Conservation (phyloP, 2,329 filamentous ascomycete genomes). For the Colletotrichum limetticola region DNA sequence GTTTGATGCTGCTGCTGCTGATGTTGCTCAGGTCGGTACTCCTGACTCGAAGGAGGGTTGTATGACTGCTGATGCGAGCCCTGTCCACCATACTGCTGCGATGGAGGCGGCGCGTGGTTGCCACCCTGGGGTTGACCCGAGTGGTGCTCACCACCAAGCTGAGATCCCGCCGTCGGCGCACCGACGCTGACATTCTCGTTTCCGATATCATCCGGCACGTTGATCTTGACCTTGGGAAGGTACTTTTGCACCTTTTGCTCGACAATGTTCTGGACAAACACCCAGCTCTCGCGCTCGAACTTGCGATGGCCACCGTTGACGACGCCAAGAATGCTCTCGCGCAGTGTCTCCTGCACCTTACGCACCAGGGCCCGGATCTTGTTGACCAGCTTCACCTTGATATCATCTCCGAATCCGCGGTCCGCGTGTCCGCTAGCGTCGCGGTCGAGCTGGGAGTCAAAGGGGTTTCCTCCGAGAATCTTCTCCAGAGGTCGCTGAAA, state of each 20-base stretch:
- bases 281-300: conserved; percentile 57
- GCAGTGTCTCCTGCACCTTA: conserved; percentile 57
- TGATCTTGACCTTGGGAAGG: conserved; percentile 56
- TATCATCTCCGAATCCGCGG: conserved; percentile 54
- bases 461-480: conserved; percentile 58
- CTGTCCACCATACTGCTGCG: conserved; percentile 36
- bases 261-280: conserved; percentile 57
- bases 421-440: conserved; percentile 43
- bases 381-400: conserved; percentile 54
- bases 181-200: conserved; percentile 58
- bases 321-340: conserved; percentile 54
- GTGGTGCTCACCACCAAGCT: conserved; percentile 47
- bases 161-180: conserved; percentile 43
- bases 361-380: conserved; percentile 56
- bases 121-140: conserved; percentile 38
- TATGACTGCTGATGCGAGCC: conserved; percentile 40
- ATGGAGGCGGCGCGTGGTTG: conserved; percentile 35
- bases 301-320: conserved; percentile 59
- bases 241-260: conserved; percentile 58
- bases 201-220: conserved; percentile 57
- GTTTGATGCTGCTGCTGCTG: conserved; percentile 21
- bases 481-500: conserved; percentile 57
- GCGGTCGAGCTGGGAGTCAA: conserved; percentile 54
- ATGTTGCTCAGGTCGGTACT: conserved; percentile 29
- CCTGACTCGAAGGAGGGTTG: conserved; percentile 37